phyloP scores from a whole-genome alignment of 352 stramenopile species.

The Phytophthora melonis region DNA sequence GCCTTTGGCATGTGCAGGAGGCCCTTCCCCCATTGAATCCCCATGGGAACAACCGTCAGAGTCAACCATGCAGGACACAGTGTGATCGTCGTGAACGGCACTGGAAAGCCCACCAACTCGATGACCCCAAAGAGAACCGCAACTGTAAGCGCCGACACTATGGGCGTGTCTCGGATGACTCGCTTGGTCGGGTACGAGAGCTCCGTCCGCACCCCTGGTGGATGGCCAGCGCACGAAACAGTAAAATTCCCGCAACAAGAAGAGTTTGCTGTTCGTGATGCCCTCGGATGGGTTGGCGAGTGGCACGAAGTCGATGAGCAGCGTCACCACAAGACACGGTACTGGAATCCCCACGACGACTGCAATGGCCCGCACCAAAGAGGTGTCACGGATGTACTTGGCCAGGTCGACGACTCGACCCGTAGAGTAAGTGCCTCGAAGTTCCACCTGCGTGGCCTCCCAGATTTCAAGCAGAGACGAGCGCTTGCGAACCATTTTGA shows the following conservation, averaged over 20 bases:
- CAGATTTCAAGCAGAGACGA: neutral
- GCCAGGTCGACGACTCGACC: neutral
- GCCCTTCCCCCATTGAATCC: neutral
- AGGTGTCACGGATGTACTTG: neutral
- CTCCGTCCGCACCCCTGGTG: neutral
- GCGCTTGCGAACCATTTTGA: neutral
- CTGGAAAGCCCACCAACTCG: constrained; percentile 4
- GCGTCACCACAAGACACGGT: constrained; percentile 1
- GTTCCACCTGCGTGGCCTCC: constrained; percentile 9
- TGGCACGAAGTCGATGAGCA: constrained; percentile 4
- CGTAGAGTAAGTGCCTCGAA: neutral
- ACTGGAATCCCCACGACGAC: constrained; percentile 1
- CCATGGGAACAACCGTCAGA: neutral
- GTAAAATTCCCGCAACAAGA: neutral
- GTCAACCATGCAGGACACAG: constrained; percentile 7
- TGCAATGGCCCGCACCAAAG: neutral
- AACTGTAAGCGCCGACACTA: constrained; percentile 5
- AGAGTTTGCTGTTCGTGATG: neutral
- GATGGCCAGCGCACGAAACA: neutral
- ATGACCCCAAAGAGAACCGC: neutral
- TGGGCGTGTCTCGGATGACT: neutral
- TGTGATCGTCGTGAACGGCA: constrained; percentile 20
- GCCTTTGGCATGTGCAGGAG: neutral
- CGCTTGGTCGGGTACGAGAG: neutral
- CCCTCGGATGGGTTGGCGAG: neutral